Evolutionary conservation across 495 filamentous ascomycete species (phyloP).

Genomic region (Delitschia confertaspora): DNA sequence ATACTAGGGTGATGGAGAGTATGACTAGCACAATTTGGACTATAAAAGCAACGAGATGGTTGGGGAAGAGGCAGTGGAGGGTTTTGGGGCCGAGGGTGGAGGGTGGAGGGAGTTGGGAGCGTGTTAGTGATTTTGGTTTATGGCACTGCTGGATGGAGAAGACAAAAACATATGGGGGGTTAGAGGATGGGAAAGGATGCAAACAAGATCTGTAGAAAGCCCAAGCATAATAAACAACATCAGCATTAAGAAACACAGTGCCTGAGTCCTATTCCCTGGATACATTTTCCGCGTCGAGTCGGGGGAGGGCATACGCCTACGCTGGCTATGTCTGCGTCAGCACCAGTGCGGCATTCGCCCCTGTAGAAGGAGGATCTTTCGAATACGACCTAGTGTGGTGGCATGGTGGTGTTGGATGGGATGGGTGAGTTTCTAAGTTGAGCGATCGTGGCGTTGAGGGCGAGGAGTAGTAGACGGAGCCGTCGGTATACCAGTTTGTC

Average conservation of each 20-base stretch:
- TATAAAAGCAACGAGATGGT: slow-evolving; percentile 13
- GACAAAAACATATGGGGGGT: neutral
- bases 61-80: slow-evolving; percentile 13
- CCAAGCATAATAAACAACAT: slow-evolving; percentile 19
- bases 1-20: slow-evolving; percentile 8
- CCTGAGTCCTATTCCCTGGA: neutral
- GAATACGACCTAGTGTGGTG: slow-evolving; percentile 12
- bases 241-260: slow-evolving; percentile 7
- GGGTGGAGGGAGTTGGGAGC: neutral
- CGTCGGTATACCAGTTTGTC: too few relatives aligned
- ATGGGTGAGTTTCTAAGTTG: too few relatives aligned
- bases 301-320: slow-evolving; percentile 4
- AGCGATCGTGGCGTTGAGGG: too few relatives aligned
- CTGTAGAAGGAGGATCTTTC: slow-evolving; percentile 3
- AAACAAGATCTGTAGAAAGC: slow-evolving; percentile 13
- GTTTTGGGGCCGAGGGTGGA: neutral
- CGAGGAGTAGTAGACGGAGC: too few relatives aligned
- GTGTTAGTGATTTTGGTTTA: neutral
- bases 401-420: too few relatives aligned
- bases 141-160: neutral
- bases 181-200: slow-evolving; percentile 6
- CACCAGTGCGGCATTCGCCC: neutral
- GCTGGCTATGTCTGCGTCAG: slow-evolving; percentile 11
- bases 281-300: neutral
- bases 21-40: slow-evolving; percentile 12